Evolutionary conservation across 192 early-diverging fungal species (phyloP).

Genomic region (Entomortierella lignicola): DNA sequence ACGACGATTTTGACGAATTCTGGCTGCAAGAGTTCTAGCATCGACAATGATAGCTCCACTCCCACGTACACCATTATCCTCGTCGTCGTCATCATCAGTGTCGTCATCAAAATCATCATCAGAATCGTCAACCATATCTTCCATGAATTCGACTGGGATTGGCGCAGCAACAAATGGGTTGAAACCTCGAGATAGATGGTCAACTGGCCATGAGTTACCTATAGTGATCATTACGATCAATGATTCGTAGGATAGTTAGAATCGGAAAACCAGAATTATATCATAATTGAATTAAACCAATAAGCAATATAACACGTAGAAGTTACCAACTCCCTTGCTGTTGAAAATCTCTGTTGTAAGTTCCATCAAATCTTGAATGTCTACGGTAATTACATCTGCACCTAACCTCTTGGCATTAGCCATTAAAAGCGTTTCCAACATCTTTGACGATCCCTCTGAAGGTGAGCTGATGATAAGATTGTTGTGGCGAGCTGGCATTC

Average conservation of each 20-base stretch:
- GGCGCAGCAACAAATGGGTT: slow-evolving; percentile 44
- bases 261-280: no score
- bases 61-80: slow-evolving; percentile 46
- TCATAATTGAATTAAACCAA: no score
- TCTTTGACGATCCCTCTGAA: slow-evolving; percentile 53
- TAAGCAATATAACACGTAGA: neutral
- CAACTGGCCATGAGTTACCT: slow-evolving; percentile 50
- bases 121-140: slow-evolving; percentile 17
- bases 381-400: slow-evolving; percentile 72
- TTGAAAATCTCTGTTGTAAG: slow-evolving; percentile 61
- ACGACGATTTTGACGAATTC: slow-evolving; percentile 30
- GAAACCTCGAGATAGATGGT: slow-evolving; percentile 37
- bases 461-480: slow-evolving; percentile 56
- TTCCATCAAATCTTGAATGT: slow-evolving; percentile 67
- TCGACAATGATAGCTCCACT: no score
- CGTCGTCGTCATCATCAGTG: slow-evolving; percentile 56
- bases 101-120: slow-evolving; percentile 51
- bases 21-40: neutral
- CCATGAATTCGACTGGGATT: slow-evolving; percentile 20
- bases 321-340: slow-evolving; percentile 23
- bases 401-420: slow-evolving; percentile 58
- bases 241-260: no score
- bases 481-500: slow-evolving; percentile 50
- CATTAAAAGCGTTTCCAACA: slow-evolving; percentile 56
- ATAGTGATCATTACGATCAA: neutral